Evolutionary conservation across 148 eudicot species (phyloP), one percentile per base, ranked within the genome.

Genomic region (Dysphania ambrosioides): DNA sequence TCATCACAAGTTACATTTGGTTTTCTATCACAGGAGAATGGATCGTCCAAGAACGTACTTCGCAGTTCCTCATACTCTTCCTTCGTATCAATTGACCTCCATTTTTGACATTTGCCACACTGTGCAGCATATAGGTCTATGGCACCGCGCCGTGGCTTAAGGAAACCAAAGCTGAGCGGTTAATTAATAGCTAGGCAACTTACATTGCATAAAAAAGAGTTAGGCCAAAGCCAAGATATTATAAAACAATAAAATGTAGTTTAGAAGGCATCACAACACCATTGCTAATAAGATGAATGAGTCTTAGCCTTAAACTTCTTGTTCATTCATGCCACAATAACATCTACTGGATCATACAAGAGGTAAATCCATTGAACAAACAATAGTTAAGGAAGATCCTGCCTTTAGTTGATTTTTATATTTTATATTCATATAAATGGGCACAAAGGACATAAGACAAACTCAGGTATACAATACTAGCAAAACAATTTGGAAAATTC

Each of bases 31-130:
- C 97, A 91, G 44, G 73, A 19, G 72, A 88, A 91, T 27, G 94
- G 97, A 8, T 85, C 83, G 40, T 88, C 86, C 12, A 34, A 23
- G 32, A 84, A 58, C 32, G 71, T 86, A 55, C 90, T 77, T 73
- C 97, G 79, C 72, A 88, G 75, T 59, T 84, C 89, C 71, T 91
- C 94, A 49, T 78, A 91, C 81, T 89, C 89, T 72, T 91, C 89
- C 72, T 81, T 79, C 18, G 87, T 76, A 31, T 83, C 73, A 1
- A 91, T 73, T 27, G 68, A 51, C 80, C 97, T 88, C 97, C 97
- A 91, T 66, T 91, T 91, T 42, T 86, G 82, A 81, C 97, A 91
- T 44, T 83, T 72, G 40, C 67, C 78, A 74, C 97, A 91, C 32
- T 91, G 97, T 23, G 73, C 92, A 47, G 90, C 86, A 77, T 80